Evolutionary conservation across 345 rosid genomes (phyloP).

Genomic region (Camelina sativa): DNA sequence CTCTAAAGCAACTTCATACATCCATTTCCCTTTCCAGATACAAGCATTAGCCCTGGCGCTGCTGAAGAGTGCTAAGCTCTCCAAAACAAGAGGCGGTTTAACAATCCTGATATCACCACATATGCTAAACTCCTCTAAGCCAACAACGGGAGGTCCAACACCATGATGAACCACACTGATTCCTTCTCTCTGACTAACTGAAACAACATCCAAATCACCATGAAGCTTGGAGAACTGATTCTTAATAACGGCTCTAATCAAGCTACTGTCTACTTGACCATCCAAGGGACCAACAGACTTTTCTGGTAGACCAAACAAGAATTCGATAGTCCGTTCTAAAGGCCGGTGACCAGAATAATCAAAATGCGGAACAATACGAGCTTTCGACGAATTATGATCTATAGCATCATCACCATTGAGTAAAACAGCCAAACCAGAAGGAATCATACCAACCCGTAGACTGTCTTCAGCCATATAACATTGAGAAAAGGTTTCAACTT

Average conservation of each 20-base stretch:
- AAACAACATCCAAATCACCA: conserved; percentile 26
- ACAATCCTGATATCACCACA: conserved; percentile 80
- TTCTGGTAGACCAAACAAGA: conserved; percentile 64
- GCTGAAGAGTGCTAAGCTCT: conserved; percentile 90
- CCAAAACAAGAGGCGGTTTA: conserved; percentile 74
- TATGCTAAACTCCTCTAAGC: conserved; percentile 70
- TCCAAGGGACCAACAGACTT: conserved; percentile 61
- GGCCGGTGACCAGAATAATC: conserved; percentile 80
- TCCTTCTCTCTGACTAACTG: conserved; percentile 58
- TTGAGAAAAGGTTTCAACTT: not conserved
- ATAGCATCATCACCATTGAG: conserved; percentile 66
- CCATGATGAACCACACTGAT: conserved; percentile 56
- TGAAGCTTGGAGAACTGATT: conserved; percentile 53
- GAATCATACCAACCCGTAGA: conserved; percentile 63
- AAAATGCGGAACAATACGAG: conserved; percentile 69
- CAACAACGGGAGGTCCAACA: conserved; percentile 53
- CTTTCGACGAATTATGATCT: conserved; percentile 51
- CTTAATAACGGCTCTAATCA: conserved; percentile 57
- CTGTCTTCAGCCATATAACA: conserved; percentile 81
- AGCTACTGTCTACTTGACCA: conserved; percentile 52
- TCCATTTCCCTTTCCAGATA: conserved; percentile 97
- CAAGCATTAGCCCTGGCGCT: conserved; percentile 83
- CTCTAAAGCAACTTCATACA: conserved; percentile 93
- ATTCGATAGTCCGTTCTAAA: conserved; percentile 80
- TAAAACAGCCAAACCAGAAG: conserved; percentile 91